Percentiles rank a stretch among this genome's conserved stretches.
phyloP scores from a whole-genome alignment of 306 rosid genomes.

The Sechiopsis laciniata region DNA sequence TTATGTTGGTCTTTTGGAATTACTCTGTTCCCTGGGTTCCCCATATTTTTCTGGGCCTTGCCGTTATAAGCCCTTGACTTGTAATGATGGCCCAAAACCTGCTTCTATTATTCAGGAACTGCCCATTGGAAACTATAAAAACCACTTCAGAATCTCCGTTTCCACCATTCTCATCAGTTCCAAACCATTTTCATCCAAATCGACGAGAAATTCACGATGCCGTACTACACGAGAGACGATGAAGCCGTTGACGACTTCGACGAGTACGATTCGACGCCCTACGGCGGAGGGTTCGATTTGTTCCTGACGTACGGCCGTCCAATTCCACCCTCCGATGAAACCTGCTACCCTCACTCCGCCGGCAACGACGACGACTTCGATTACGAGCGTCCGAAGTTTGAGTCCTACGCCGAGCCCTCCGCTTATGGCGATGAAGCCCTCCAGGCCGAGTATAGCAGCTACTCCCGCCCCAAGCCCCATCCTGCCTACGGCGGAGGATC shows the following conservation, averaged over 20 bases:
- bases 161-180: not conserved
- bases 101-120: too few species aligned
- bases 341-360: slow-evolving; percentile 46
- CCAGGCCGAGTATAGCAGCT: slow-evolving; percentile 61
- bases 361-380: slow-evolving; percentile 40
- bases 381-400: slow-evolving; percentile 68
- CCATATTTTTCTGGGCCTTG: too few species aligned
- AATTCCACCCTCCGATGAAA: slow-evolving; percentile 37
- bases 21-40: too few species aligned
- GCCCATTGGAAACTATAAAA: too few species aligned
- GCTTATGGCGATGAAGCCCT: slow-evolving; percentile 67
- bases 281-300: slow-evolving; percentile 40
- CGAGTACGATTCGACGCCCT: slow-evolving; percentile 48
- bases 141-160: too few species aligned
- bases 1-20: too few species aligned
- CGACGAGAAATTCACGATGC: slow-evolving; percentile 25
- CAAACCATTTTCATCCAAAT: not conserved
- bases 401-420: slow-evolving; percentile 48
- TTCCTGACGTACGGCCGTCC: slow-evolving; percentile 41
- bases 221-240: slow-evolving; percentile 33
- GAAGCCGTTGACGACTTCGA: slow-evolving; percentile 37
- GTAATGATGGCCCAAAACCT: too few species aligned
- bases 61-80: too few species aligned
- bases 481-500: too few species aligned
- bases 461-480: slow-evolving; percentile 48